A percentile compares a stretch with the other conserved stretches of the same genome.
These are phyloP conservation scores for Chlorella sp. DNA, from an alignment of 139 green algal genomes.

Conservation along the genomic window DNA sequence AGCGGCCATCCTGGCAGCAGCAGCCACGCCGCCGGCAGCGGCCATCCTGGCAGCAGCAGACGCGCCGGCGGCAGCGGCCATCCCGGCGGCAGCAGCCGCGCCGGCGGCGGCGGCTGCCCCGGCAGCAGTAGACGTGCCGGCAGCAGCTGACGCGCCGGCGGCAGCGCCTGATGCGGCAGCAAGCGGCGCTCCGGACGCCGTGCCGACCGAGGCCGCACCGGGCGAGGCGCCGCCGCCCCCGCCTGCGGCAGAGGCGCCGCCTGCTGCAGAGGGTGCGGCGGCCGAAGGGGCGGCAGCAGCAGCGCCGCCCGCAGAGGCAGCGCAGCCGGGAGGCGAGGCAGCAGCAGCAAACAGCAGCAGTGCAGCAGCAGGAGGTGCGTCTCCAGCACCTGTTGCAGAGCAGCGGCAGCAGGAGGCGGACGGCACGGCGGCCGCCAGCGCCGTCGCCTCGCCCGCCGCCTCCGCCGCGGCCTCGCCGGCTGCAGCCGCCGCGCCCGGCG, in stretches of 20 bases:
- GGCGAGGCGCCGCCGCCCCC: not conserved
- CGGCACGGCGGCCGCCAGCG: no score
- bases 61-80: not conserved
- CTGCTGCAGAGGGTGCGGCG: not conserved
- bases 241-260: not conserved
- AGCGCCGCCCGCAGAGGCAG: not conserved
- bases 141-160: not conserved
- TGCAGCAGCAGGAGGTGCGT: not conserved
- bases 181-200: not conserved
- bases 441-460: no score
- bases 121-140: not conserved
- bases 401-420: conserved; percentile 8
- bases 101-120: not conserved
- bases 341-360: conserved; percentile 19
- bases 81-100: not conserved
- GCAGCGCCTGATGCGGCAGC: not conserved
- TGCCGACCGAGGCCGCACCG: not conserved
- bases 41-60: not conserved
- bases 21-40: not conserved
- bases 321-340: not conserved
- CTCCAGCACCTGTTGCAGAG: no score
- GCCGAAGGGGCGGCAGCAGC: not conserved
- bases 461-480: no score
- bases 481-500: no score
- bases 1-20: not conserved